Evolutionary conservation across 1,284 basidiomycete genomes (phyloP).

Genomic region (Naganishia sp.): DNA sequence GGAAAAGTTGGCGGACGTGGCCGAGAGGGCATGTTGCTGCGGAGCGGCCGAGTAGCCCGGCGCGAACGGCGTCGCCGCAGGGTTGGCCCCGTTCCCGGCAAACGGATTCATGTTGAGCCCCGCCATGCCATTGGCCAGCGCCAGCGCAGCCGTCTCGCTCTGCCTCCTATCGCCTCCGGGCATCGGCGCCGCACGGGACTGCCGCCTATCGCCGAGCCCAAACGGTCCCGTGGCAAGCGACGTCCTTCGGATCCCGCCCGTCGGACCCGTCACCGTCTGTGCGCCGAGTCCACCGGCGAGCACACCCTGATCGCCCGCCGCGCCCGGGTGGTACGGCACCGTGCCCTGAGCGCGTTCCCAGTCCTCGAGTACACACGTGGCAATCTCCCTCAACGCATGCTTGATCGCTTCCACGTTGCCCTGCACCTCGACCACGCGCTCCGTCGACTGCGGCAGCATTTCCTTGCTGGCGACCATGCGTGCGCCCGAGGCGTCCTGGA

Average conservation of each 20-base stretch:
- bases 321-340: constrained; percentile 91
- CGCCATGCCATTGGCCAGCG: constrained; percentile 14
- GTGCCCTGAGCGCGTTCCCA: constrained; percentile 93
- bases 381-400: constrained; percentile 90
- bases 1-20: constrained; percentile 29
- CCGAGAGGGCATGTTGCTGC: constrained; percentile 10
- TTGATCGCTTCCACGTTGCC: constrained; percentile 88
- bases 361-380: constrained; percentile 91
- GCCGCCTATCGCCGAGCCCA: constrained; percentile 30
- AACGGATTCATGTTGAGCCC: constrained; percentile 20
- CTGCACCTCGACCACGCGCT: constrained; percentile 95
- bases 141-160: constrained; percentile 26
- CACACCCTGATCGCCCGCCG: constrained; percentile 68
- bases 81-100: constrained; percentile 14
- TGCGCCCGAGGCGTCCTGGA: constrained; percentile 94
- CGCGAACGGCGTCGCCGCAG: constrained; percentile 16
- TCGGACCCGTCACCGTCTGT: constrained; percentile 53
- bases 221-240: constrained; percentile 42
- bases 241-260: constrained; percentile 54
- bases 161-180: constrained; percentile 29
- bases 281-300: constrained; percentile 57
- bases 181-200: constrained; percentile 30
- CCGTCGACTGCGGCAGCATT: constrained; percentile 97
- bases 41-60: background rate
- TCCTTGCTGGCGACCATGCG: constrained; percentile 98